Evolutionary conservation across 2,329 filamentous ascomycete genomes (phyloP).

Genomic region (Alternaria arborescens): DNA sequence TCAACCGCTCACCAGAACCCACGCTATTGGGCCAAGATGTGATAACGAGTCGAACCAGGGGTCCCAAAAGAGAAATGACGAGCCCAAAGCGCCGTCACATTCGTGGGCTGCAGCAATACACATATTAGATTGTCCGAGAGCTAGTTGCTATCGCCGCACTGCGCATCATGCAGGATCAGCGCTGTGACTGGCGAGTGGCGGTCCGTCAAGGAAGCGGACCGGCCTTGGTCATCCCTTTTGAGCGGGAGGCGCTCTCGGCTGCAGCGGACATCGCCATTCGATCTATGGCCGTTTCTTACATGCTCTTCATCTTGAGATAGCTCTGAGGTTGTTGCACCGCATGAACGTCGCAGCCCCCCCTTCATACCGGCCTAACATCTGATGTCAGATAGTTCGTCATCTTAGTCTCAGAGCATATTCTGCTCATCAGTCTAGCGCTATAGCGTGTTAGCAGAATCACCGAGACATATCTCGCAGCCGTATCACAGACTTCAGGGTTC

Average conservation of each 20-base stretch:
- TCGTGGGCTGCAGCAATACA: conserved; percentile 35
- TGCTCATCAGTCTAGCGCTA: conserved; percentile 6
- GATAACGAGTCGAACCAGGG: conserved; percentile 44
- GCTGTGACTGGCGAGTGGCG: conserved; percentile 40
- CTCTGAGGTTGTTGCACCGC: conserved; percentile 24
- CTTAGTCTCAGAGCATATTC: conserved; percentile 13
- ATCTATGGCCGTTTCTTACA: conserved; percentile 26
- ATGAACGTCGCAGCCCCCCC: conserved; percentile 6
- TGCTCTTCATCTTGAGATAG: conserved; percentile 14
- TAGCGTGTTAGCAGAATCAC: conserved; percentile 19
- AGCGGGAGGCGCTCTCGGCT: conserved; percentile 47
- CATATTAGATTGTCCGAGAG: conserved; percentile 26
- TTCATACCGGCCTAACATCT: conserved; percentile 18
- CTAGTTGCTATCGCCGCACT: conserved; percentile 23
- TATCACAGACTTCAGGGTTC: conserved; percentile 38
- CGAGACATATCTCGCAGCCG: conserved; percentile 24
- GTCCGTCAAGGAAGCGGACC: conserved; percentile 33
- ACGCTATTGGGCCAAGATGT: conserved; percentile 53
- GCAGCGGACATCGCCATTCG: conserved; percentile 41
- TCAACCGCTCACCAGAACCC: conserved; percentile 46
- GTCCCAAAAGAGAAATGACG: conserved; percentile 31
- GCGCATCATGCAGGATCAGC: conserved; percentile 32
- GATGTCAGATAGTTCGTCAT: conserved; percentile 26
- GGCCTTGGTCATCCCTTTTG: conserved; percentile 28
- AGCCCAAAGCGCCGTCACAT: conserved; percentile 39